phyloP scores from a whole-genome alignment of 148 eudicot genomes.

The Spergularia marina region DNA sequence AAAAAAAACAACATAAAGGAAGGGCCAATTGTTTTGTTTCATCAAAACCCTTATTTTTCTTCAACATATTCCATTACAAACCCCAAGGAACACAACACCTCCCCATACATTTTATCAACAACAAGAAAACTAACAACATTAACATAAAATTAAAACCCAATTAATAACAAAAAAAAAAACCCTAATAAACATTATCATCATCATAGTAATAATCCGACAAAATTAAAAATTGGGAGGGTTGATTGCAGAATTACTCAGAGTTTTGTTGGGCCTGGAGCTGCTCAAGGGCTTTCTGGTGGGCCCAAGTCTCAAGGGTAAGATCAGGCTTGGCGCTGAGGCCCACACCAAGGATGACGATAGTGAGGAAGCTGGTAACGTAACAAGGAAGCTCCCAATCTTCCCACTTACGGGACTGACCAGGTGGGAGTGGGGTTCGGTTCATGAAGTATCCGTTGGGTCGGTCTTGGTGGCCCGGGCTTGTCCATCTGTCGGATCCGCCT shows the following conservation, averaged over 20 bases:
- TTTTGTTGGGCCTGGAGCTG: constrained; percentile 47
- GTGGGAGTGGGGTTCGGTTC: constrained; percentile 70
- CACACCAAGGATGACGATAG: constrained; percentile 91
- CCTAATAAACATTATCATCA: constrained; percentile 3
- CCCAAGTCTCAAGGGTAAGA: constrained; percentile 96
- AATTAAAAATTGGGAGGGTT: not conserved
- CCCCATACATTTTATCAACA: not conserved
- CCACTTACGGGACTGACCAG: constrained; percentile 83
- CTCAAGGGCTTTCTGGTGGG: constrained; percentile 86
- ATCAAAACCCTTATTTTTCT: constrained; percentile 24
- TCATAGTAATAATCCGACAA: too few relatives aligned
- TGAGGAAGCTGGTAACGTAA: constrained; percentile 88
- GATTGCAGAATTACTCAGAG: constrained; percentile 24
- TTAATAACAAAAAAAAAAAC: too few relatives aligned
- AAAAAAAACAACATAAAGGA: not conserved
- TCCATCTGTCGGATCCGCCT: constrained; percentile 56
- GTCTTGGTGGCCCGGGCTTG: constrained; percentile 86
- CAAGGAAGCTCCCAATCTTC: constrained; percentile 99
- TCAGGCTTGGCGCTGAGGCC: constrained; percentile 94
- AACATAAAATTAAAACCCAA: not conserved
- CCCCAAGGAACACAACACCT: not conserved
- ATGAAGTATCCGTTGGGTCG: constrained; percentile 89
- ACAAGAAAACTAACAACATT: not conserved
- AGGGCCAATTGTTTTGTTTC: constrained; percentile 17
- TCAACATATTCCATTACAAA: not conserved